A percentile compares a stretch with the other conserved stretches of the same genome.
Conservation (phyloP, 371 early-diverging fungal genomes). For the Mucor lusitanicus region DNA sequence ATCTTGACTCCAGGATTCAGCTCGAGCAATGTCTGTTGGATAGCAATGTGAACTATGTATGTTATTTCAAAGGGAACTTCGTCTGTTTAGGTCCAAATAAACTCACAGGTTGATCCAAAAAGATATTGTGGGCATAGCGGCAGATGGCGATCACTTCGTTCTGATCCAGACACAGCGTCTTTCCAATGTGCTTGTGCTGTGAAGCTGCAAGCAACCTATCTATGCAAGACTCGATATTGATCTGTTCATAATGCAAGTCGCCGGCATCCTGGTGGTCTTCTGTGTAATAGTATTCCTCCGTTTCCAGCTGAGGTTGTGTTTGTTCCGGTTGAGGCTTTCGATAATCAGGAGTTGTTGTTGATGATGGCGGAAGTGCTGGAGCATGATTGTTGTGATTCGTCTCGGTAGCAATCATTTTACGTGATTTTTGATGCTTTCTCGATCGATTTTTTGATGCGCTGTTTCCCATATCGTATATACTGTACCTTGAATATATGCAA, state of each 20-base stretch:
- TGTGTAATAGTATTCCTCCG: not conserved
- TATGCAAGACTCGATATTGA: constrained; percentile 84
- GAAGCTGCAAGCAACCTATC: constrained; percentile 73
- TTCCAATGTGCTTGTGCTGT: constrained; percentile 65
- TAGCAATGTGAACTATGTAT: not conserved
- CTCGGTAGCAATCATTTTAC: not conserved
- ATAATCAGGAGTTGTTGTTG: constrained; percentile 3
- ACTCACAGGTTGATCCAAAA: constrained; percentile 84
- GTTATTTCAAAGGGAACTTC: not conserved
- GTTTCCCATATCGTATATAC: constrained; percentile 14
- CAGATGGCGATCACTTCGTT: constrained; percentile 89
- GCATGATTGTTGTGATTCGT: not conserved
- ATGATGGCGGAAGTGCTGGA: not conserved
- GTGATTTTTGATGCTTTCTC: constrained; percentile 3
- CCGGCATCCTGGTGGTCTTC: not conserved
- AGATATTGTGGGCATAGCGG: constrained; percentile 80
- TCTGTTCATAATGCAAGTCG: not conserved
- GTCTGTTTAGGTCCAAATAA: not conserved
- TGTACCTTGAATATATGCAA: not conserved
- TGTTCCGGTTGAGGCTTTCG: not conserved
- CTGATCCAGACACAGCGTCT: constrained; percentile 71
- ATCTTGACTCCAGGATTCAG: constrained; percentile 95
- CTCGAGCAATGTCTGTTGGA: constrained; percentile 75
- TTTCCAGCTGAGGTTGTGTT: not conserved
- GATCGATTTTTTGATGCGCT: constrained; percentile 11